Percentiles rank a stretch among this genome's conserved stretches.
Evolutionary conservation across 2,329 filamentous ascomycete genomes (phyloP).

Genomic region (Colletotrichum sojae): DNA sequence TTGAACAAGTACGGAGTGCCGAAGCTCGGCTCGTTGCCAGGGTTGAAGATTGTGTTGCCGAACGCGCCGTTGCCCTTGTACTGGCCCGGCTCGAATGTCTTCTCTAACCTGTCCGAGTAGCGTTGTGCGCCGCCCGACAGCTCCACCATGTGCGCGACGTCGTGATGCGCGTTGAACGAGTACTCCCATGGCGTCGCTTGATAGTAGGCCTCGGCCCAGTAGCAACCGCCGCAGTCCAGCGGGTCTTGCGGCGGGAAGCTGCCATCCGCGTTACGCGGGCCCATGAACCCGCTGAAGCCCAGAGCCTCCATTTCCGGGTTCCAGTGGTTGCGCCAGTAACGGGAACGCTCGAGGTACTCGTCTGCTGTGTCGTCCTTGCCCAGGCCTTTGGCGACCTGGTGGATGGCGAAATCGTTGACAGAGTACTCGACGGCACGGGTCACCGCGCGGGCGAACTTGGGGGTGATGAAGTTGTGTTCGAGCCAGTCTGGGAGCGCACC

Average conservation of each 20-base stretch:
- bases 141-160: slow-evolving; percentile 68
- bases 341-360: slow-evolving; percentile 74
- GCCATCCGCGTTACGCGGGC: slow-evolving; percentile 68
- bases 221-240: slow-evolving; percentile 73
- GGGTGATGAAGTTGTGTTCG: slow-evolving; percentile 75
- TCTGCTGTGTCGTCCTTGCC: slow-evolving; percentile 63
- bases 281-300: slow-evolving; percentile 76
- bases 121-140: slow-evolving; percentile 67
- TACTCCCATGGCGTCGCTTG: slow-evolving; percentile 76
- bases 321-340: slow-evolving; percentile 82
- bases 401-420: slow-evolving; percentile 77
- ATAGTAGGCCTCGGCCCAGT: slow-evolving; percentile 73
- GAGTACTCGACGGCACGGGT: slow-evolving; percentile 78
- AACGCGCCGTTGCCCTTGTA: slow-evolving; percentile 59
- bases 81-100: slow-evolving; percentile 68
- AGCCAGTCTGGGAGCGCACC: slow-evolving; percentile 80
- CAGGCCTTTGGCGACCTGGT: slow-evolving; percentile 74
- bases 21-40: slow-evolving; percentile 78
- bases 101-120: slow-evolving; percentile 72
- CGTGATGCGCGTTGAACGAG: slow-evolving; percentile 78
- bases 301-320: slow-evolving; percentile 70
- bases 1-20: slow-evolving; percentile 79
- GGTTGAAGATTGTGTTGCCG: slow-evolving; percentile 73
- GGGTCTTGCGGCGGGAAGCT: slow-evolving; percentile 69
- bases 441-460: slow-evolving; percentile 71